phyloP scores from a whole-genome alignment of 2,329 filamentous ascomycete genomes.

The Bipolaris zeicola region DNA sequence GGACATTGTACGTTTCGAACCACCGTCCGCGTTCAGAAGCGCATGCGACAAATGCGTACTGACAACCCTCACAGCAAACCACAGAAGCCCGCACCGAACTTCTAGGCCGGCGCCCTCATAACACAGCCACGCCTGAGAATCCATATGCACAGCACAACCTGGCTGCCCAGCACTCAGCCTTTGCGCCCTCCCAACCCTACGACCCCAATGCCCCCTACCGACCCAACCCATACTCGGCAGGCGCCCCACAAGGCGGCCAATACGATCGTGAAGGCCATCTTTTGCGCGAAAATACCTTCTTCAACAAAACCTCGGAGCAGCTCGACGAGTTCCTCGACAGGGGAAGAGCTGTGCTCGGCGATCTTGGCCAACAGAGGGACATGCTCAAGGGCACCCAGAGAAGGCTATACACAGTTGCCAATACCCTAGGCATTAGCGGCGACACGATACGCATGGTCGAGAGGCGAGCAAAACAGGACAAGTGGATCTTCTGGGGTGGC shows the following conservation, averaged over 20 bases:
- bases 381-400: conserved; percentile 95
- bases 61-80: conserved; percentile 51
- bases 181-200: conserved; percentile 38
- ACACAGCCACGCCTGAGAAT: conserved; percentile 84
- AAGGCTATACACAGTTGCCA: conserved; percentile 87
- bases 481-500: conserved; percentile 94
- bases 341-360: conserved; percentile 85
- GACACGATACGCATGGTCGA: conserved; percentile 98
- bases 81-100: conserved; percentile 79
- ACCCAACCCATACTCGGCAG: conserved; percentile 50
- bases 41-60: conserved; percentile 11
- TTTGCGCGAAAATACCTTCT: conserved; percentile 87
- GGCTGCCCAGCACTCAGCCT: conserved; percentile 34
- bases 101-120: conserved; percentile 80
- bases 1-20: conserved; percentile 61
- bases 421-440: conserved; percentile 89
- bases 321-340: conserved; percentile 94
- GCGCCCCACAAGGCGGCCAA: conserved; percentile 53
- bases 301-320: conserved; percentile 77
- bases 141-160: conserved; percentile 68
- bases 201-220: conserved; percentile 44
- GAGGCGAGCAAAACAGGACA: conserved; percentile 87
- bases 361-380: conserved; percentile 87
- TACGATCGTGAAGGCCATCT: conserved; percentile 79
- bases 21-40: neutral